Conservation (phyloP, 495 filamentous ascomycete species). For the Penicillium pancosmium region DNA sequence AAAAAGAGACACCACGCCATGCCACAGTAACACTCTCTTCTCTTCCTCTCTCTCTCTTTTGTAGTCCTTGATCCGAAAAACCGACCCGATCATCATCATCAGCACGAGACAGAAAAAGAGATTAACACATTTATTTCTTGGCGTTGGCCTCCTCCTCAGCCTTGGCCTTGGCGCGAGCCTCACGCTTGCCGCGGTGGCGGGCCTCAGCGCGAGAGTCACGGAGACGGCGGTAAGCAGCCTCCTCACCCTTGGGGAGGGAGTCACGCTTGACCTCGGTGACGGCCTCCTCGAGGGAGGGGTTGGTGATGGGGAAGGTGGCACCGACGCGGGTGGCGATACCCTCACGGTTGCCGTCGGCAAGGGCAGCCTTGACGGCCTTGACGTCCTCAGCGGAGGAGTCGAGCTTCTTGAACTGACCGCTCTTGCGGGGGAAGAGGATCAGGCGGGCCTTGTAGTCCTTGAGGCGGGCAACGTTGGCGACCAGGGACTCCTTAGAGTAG, state of each 20-base stretch:
- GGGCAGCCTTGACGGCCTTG: constrained; percentile 65
- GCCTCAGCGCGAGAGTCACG: constrained; percentile 85
- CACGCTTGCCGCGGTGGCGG: constrained; percentile 76
- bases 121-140: constrained; percentile 80
- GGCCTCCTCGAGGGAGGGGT: constrained; percentile 57
- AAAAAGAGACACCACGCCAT: constrained; percentile 45
- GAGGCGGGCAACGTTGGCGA: constrained; percentile 92
- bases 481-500: constrained; percentile 90
- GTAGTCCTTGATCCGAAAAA: constrained; percentile 44
- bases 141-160: constrained; percentile 82
- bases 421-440: constrained; percentile 94
- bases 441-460: constrained; percentile 92
- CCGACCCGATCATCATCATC: constrained; percentile 54
- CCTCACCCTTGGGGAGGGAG: constrained; percentile 73
- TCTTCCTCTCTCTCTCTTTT: constrained; percentile 14
- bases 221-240: constrained; percentile 83
- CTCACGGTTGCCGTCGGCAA: constrained; percentile 55
- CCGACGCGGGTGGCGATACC: constrained; percentile 57
- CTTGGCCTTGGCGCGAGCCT: constrained; percentile 94
- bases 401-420: constrained; percentile 85
- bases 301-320: constrained; percentile 69
- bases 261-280: constrained; percentile 80
- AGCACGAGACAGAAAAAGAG: constrained; percentile 41
- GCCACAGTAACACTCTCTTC: constrained; percentile 33
- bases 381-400: constrained; percentile 88